These are phyloP conservation scores for Penicillium paxilli DNA, from an alignment of 495 filamentous ascomycete species.

Conservation along the genomic window DNA sequence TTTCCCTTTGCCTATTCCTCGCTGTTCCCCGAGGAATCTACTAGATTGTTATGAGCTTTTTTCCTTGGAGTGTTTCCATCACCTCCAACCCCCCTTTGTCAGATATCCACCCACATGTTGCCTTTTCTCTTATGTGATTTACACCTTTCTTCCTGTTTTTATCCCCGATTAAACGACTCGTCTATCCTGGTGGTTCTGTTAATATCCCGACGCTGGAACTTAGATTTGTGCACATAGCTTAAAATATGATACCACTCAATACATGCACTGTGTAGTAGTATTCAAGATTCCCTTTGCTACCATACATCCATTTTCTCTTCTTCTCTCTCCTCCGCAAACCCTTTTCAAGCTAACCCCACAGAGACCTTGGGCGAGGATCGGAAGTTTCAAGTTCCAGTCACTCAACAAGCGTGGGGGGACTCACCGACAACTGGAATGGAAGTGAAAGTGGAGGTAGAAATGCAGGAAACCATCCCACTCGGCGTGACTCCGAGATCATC, in stretches of 20 bases:
- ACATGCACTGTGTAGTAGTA: not conserved
- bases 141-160: no score
- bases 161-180: not conserved
- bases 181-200: conserved; percentile 12
- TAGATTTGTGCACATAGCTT: conserved; percentile 4
- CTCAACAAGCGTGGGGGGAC: not conserved
- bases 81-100: conserved; percentile 11
- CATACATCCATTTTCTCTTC: no score
- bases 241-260: conserved; percentile 9
- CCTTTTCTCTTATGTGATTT: conserved; percentile 7
- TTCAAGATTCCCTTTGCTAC: no score
- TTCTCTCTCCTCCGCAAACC: no score
- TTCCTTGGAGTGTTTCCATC: not conserved
- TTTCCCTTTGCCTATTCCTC: no score
- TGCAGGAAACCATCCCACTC: not conserved
- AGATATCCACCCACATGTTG: conserved; percentile 28
- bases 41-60: conserved; percentile 21
- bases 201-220: conserved; percentile 9
- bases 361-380: no score
- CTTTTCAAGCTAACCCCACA: no score
- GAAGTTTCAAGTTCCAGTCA: not conserved
- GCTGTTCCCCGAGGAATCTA: not conserved
- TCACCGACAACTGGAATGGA: not conserved
- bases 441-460: not conserved
- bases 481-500: not conserved